Evolutionary conservation across 192 early-diverging fungal species (phyloP).

Genomic region (Mortierella claussenii): DNA sequence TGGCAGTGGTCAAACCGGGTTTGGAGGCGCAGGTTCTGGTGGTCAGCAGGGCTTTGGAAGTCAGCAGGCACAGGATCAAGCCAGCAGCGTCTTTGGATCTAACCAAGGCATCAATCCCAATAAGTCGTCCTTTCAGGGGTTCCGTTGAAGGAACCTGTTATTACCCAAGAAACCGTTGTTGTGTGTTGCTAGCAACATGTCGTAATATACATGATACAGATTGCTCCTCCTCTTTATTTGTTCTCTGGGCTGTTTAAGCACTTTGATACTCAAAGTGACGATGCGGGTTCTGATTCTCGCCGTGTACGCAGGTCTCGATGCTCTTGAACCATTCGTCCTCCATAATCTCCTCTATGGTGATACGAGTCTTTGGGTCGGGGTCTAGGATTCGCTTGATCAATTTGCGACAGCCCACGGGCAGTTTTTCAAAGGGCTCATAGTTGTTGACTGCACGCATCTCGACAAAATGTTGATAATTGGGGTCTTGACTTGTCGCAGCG

Average conservation of each 20-base stretch:
- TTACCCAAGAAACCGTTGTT: no score
- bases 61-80: neutral
- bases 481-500: constrained; percentile 67
- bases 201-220: no score
- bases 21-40: neutral
- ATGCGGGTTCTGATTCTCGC: constrained; percentile 37
- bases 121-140: constrained; percentile 2
- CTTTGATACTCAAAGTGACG: constrained; percentile 37
- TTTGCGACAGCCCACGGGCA: constrained; percentile 71
- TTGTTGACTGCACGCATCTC: constrained; percentile 56
- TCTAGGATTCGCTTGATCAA: constrained; percentile 84
- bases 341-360: constrained; percentile 75
- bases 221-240: no score
- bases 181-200: neutral
- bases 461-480: constrained; percentile 72
- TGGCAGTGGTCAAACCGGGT: neutral
- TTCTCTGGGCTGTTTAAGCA: no score
- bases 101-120: neutral
- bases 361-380: constrained; percentile 76
- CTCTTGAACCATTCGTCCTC: constrained; percentile 79
- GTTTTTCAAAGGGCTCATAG: constrained; percentile 83
- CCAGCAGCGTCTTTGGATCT: neutral
- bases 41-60: neutral
- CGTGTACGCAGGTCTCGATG: constrained; percentile 66
- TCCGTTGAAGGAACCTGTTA: neutral